Evolutionary conservation across 75 land plant species (phyloP), one percentile per base, ranked within the genome.

Genomic region (Sequoiadendron giganteum): DNA sequence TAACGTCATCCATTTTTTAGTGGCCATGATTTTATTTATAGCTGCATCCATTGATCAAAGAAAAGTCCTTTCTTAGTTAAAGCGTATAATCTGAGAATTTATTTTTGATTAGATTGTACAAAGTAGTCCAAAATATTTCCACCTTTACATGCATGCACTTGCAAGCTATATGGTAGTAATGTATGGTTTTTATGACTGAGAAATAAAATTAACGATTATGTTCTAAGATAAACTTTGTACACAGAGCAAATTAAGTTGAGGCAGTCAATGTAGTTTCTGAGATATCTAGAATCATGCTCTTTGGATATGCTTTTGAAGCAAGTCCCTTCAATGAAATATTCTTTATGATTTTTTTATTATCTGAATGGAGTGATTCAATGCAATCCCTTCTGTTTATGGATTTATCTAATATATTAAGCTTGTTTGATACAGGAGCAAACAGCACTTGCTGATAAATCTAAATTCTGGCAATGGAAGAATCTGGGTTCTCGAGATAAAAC

Each of bases 381-480:
- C 70, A 21, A 5, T 5, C n/a, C 70, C 6, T 65, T 65, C 7
- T 65, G 9, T 65, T 25, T 65, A 73, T 73, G 36, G 34, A 73
- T 73, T 73, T 34, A 16, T 15, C 15, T 73, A 32, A 73, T 73
- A 32, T 34, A 73, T 11, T 21, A 73, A 32, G 14, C 34, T 73
- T 73, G 77, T 73, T 73, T 73, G 36, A 82, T 85, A n/a, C 86
- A 85, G 86, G 18, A 85, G 34, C 34, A 85, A 85, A 85, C 32
- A 14, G 32, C 21, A 85, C 28, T 9, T 14, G 10, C 86, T 85
- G 86, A 85, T 45, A 85, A 54, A 85, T 13, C 61, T 34, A 85
- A 85, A 34, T 85, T 85, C 55, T 85, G 86, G 86, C 86, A 85
- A 55, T 45, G 61, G 42, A 85, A 85, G 65, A 85, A 85, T 55